Base-by-base conservation (phyloP, 352 stramenopile genomes). In the Aphanomyces astaci region DNA sequence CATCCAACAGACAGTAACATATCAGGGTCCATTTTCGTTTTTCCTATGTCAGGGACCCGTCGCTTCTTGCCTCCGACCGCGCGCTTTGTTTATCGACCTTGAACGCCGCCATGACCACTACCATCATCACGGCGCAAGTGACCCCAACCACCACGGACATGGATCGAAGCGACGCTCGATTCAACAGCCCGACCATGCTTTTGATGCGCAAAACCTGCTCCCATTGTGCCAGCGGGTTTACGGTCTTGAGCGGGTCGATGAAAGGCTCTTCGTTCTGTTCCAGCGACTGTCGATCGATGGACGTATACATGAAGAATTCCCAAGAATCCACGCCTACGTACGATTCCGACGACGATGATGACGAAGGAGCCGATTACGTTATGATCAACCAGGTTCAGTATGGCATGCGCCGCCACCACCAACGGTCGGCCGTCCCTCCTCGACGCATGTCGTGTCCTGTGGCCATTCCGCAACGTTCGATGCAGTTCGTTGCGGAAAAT, bases 21-120 rank as follows among this genome's bases (percentile, higher is more conserved):
- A n/a, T n/a, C n/a, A n/a, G n/a, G n/a, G n/a, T n/a, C 30, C 51
- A 59, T 59, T 59, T 59, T 39, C 51, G 51, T 36, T 33, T 59
- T 59, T 39, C 51, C 30, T 25, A 59, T 59, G 51, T 17, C 27
- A 55, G 48, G 2, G 27, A 30, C 48, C 48, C n/a, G 1, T 22
- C 13, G n/a, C 1, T 10, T 15, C 22, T 32, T 30, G 13, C 24
- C 2, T 39, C 24, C 51, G 25, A 59, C 17, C 51, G 51, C 51
- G 51, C 51, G 51, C 51, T 19, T 25, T 59, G 22, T 33, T 19
- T 13, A n/a, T 30, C 30, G 11, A n/a, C 51, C 51, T 22, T 59
- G 51, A 33, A 40, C 51, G 24, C 51, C 17, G 22, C 51, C 51
- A 39, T 59, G 51, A 59, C 51, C 15, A 22, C 25, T 53, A 24